Base-by-base conservation (phyloP, 345 rosid genomes). In the Citrus maxima region DNA sequence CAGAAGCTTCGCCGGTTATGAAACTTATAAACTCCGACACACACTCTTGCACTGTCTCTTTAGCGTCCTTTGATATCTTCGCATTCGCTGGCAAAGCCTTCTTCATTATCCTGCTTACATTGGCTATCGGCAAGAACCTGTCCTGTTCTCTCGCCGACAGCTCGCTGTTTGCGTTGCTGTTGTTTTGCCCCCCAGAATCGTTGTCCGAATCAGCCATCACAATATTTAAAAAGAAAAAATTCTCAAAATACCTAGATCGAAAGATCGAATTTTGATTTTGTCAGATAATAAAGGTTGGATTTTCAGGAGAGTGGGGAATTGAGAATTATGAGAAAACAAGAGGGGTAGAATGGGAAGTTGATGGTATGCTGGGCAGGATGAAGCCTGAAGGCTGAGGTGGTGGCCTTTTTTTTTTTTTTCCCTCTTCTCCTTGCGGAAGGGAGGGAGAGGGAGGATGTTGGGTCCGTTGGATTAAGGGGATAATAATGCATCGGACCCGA, bases 101-200 rank as follows among this genome's bases (percentile, higher is more conserved):
- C 82, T 91, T 91, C 95, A 91, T 91, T 82, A 89, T 91, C 80
- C 93, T 75, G 83, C 95, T 91, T 30, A 89, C 95, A 86, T 91
- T 91, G 2, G 93, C 93, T 5, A 91, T 91, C 32, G 93, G 95
- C 28, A 91, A 79, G 70, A 91, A 87, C 77, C 93, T 81, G 68
- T 89, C 93, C 59, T 91, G 95, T 61, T 89, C 93, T 58, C 87
- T 84, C 8, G 88, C 80, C 24, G 93, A 91, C 46, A 83, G 79
- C 63, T 83, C 89, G 5, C 85, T 81, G 19, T 62, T 77, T 3
- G 76, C 79, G 73, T 63, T 77, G 35, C 85, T 81, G 60, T 79
- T 78, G 75, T 77, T 84, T 5, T 84, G 86, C 64, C 90, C 91
- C 3, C 90, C 90, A 21, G 94, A 91, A 68, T 91, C 95, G 73